Evolutionary conservation across 495 filamentous ascomycete genomes (phyloP), one percentile per base, ranked within the genome.

Genomic region (Usnea hakonensis): DNA sequence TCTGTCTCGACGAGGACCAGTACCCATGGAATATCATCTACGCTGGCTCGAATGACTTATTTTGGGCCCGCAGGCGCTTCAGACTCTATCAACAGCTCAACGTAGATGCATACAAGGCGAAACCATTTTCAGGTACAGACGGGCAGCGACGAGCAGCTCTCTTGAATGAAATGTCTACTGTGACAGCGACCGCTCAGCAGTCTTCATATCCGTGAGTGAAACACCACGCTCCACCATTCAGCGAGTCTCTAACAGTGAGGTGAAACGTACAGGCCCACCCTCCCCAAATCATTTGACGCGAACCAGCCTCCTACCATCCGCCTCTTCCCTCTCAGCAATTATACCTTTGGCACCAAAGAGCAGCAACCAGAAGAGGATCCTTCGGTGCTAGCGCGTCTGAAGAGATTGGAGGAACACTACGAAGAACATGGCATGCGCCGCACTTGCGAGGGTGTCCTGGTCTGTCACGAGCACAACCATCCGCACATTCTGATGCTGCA

Each of bases 391-490:
- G 92, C 93, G 35, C 90, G 94, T 6, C 83, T 98, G 55, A 90
- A 91, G 75, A 84, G 94, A 8, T 82, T 98, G 16, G 91, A 97
- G 71, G 91, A 97, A 67, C 92, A 98, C 75, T 98, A 97, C 75
- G 81, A 85, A 13, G 77, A 84, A 48, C 85, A 97, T 78, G 94
- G 94, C 65, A 97, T 98, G 94, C 87, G 94, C 41, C 85, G 94
- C 7, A 97, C 94, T 8, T 96, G 93, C 73, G 94, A 98, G 77
- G 94, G 94, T 61, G 86, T 98, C 61, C 81, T 98, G 14, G 90
- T 98, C 64, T 98, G 94, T 75, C 94, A 98, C 71, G 94, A 98
- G 74, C 93, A 97, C 78, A 97, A 96, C 73, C 94, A 97, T 73
- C 94, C 94, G 1, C 94, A 97, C 71, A 94, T 97, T 58, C 75